A percentile compares a stretch with the other conserved stretches of the same genome.
Evolutionary conservation across 192 early-diverging fungal genomes (phyloP).

Genomic region (Coemansia sp.): DNA sequence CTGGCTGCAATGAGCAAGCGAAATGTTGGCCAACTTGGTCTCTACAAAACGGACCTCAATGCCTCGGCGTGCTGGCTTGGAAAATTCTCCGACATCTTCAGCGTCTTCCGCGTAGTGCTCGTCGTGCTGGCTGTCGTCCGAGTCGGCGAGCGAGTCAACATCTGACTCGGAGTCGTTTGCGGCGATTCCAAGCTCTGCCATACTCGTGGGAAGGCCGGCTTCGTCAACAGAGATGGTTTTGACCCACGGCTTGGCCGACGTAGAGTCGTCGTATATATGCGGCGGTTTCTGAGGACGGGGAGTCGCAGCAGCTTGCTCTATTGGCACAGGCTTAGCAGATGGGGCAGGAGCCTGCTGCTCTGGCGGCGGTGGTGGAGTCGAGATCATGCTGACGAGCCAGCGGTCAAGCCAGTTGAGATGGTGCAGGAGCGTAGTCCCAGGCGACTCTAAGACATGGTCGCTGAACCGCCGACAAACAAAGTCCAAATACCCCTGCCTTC

Average conservation of each 20-base stretch:
- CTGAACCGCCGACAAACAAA: slow-evolving; percentile 22
- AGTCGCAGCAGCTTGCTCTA: neutral
- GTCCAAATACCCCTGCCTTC: slow-evolving; percentile 23
- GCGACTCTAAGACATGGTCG: slow-evolving; percentile 27
- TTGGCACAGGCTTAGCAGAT: neutral
- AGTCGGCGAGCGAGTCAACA: neutral
- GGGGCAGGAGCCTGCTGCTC: neutral
- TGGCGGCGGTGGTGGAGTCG: slow-evolving; percentile 16
- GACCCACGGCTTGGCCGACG: slow-evolving; percentile 34
- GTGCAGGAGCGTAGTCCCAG: slow-evolving; percentile 38
- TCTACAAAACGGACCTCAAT: slow-evolving; percentile 74
- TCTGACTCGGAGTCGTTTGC: slow-evolving; percentile 7
- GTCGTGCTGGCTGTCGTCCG: slow-evolving; percentile 8
- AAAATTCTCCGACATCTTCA: slow-evolving; percentile 13
- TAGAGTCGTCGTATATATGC: neutral
- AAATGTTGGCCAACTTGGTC: slow-evolving; percentile 63
- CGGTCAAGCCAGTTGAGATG: slow-evolving; percentile 61
- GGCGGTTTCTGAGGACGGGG: neutral
- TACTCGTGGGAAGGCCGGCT: slow-evolving; percentile 17
- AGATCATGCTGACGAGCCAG: slow-evolving; percentile 31
- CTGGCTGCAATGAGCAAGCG: slow-evolving; percentile 65
- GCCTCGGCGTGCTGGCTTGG: slow-evolving; percentile 64
- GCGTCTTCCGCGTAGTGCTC: slow-evolving; percentile 3
- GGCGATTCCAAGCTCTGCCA: neutral
- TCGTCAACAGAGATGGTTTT: slow-evolving; percentile 30